These are phyloP conservation scores for Tetracladium setigerum DNA, from an alignment of 495 filamentous ascomycete genomes.

Conservation along the genomic window DNA sequence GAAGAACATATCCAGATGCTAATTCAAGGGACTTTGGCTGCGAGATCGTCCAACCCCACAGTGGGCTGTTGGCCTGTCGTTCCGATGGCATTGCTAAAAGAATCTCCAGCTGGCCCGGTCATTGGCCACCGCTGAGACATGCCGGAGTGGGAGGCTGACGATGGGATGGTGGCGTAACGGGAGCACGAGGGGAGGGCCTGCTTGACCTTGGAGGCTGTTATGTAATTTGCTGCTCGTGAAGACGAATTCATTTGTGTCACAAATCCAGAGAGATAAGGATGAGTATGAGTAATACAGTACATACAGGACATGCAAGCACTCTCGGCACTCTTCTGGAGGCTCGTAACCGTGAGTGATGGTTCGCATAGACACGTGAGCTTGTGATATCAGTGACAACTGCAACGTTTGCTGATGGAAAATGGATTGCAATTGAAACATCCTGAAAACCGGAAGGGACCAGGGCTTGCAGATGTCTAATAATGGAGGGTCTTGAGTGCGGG, in stretches of 20 bases:
- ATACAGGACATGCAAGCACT: no score
- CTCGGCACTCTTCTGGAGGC: neutral
- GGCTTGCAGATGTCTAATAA: no score
- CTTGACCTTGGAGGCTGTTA: conserved; percentile 13
- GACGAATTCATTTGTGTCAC: conserved; percentile 18
- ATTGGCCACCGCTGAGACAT: conserved; percentile 6
- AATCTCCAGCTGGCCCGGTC: neutral
- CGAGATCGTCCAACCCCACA: conserved; percentile 16
- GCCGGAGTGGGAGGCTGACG: conserved; percentile 3
- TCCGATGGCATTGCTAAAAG: conserved; percentile 17
- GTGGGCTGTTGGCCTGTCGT: neutral
- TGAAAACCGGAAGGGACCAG: no score
- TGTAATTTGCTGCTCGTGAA: conserved; percentile 15
- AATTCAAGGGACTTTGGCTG: no score
- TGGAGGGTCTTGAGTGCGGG: no score
- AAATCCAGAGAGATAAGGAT: neutral
- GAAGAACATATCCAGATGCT: no score
- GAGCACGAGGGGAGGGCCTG: conserved; percentile 10
- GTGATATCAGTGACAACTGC: neutral
- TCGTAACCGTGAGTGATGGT: neutral
- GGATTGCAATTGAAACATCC: no score
- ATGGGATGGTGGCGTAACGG: no score
- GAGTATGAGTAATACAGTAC: no score
- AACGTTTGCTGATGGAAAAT: no score
- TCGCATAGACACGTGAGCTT: neutral